Conservation (phyloP, 768 basidiomycete genomes). For the Kwoniella mangroviensis region DNA sequence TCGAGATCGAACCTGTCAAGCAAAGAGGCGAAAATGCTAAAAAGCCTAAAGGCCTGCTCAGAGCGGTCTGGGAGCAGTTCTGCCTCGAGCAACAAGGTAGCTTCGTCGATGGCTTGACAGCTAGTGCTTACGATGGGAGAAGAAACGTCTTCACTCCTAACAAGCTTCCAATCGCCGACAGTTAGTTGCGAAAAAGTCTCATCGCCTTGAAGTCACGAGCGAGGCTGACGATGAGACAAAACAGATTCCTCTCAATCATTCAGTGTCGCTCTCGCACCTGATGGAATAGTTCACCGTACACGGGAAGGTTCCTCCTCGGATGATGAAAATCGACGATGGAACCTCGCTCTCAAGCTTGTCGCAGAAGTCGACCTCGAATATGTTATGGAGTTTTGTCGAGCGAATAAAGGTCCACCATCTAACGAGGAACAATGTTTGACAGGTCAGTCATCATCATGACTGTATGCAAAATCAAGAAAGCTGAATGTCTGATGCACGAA, state of each 20-base stretch:
- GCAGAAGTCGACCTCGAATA: constrained; percentile 47
- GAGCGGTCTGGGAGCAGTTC: constrained; percentile 49
- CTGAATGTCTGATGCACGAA: constrained; percentile 8
- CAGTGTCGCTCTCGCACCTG: constrained; percentile 36
- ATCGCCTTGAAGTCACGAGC: background rate
- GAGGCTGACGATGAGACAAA: background rate
- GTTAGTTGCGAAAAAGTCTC: background rate
- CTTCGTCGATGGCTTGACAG: constrained; percentile 30
- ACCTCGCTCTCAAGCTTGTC: constrained; percentile 51
- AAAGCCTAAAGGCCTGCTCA: constrained; percentile 46
- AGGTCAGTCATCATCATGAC: constrained; percentile 26
- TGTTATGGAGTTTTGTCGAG: constrained; percentile 48
- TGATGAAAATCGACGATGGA: constrained; percentile 48
- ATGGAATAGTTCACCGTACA: constrained; percentile 37
- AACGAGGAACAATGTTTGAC: constrained; percentile 46
- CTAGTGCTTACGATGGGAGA: constrained; percentile 46
- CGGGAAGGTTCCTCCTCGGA: constrained; percentile 35
- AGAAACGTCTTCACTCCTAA: constrained; percentile 54
- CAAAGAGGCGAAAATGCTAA: constrained; percentile 42
- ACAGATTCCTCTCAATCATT: constrained; percentile 33
- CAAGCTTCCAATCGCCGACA: constrained; percentile 14
- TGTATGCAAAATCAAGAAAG: background rate
- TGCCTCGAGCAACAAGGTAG: constrained; percentile 37
- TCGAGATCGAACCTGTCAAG: constrained; percentile 52
- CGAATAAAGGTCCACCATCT: constrained; percentile 29